Base-by-base conservation (phyloP, 805 yeast genomes). In the Candida rishiriensis region DNA sequence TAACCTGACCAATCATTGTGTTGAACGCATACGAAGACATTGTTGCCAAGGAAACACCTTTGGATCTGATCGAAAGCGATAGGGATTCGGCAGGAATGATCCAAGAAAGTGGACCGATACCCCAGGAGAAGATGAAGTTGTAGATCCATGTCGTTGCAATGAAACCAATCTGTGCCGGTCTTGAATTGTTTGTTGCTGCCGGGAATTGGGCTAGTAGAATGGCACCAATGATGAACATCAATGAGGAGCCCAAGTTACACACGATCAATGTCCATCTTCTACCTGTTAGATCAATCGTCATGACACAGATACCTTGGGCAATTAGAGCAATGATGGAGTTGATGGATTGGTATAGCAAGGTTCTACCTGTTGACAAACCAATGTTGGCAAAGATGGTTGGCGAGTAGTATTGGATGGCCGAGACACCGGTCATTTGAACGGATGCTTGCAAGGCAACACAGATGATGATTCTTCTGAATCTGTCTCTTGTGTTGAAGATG, bases 61-160 rank as follows among this genome's bases (percentile, higher is more conserved):
- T 78, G 43, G 81, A 84, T 53, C 88, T 74, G 42, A 79, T 74
- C 55, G 79, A 72, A 38, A 82, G 74, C 41, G 85, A 81, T 66
- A 72, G 81, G 28, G 70, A 61, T 48, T 73, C 79, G 41, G 74
- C 71, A 49, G 63, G 58, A 40, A 72, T 62, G 21, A 73, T 81
- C 85, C 86, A 83, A 18, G 73, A 75, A 33, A 61, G 38, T 12
- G 63, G 63, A 13, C 63, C 63, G 39, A 56, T 48, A 34, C 54
- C 49, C 32, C 46, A 50, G 16, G 51, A 41, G 50, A 59, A 59
- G 26, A 53, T 51, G 35, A 59, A 56, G 46, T 57, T 55, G 41
- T 50, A 59, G 36, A 59, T 59, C 60, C 61, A 59, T 14, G 61
- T 57, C 16, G 53, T 42, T 1, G 55, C 63, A 44, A 59, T 56